Evolutionary conservation across 2,329 filamentous ascomycete genomes (phyloP).

Genomic region (Dothidotthia symphoricarpi): DNA sequence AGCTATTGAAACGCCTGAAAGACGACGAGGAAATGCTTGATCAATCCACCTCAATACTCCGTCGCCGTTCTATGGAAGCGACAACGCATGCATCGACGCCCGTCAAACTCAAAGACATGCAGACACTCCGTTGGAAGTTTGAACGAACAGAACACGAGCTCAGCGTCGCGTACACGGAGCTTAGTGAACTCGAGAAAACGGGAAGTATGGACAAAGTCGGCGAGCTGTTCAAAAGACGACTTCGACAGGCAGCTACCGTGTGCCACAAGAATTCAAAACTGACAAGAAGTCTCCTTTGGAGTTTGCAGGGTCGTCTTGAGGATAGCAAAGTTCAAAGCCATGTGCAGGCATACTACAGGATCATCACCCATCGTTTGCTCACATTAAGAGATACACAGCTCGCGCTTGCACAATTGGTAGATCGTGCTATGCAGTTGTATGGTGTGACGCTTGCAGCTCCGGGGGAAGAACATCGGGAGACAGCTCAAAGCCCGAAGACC

Average conservation of each 20-base stretch:
- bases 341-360: slow-evolving; percentile 17
- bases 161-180: slow-evolving; percentile 13
- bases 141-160: slow-evolving; percentile 22
- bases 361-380: slow-evolving; percentile 25
- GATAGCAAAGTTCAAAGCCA: slow-evolving; percentile 12
- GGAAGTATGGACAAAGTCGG: slow-evolving; percentile 6
- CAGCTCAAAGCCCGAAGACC: too few relatives aligned
- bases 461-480: too few relatives aligned
- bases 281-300: slow-evolving; percentile 29
- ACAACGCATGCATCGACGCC: slow-evolving; percentile 7
- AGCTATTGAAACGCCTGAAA: slow-evolving; percentile 25
- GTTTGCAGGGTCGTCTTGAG: slow-evolving; percentile 30
- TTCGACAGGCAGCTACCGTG: slow-evolving; percentile 23
- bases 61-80: slow-evolving; percentile 5
- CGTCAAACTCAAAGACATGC: slow-evolving; percentile 10
- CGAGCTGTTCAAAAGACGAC: slow-evolving; percentile 20
- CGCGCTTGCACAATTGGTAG: slow-evolving; percentile 25
- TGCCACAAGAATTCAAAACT: slow-evolving; percentile 29
- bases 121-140: slow-evolving; percentile 13
- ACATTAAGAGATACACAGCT: slow-evolving; percentile 33
- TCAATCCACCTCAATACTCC: slow-evolving; percentile 11
- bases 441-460: slow-evolving; percentile 15
- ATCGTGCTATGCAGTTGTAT: slow-evolving; percentile 23
- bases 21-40: slow-evolving; percentile 26
- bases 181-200: slow-evolving; percentile 11